Evolutionary conservation across 345 rosid species (phyloP), one percentile per base, ranked within the genome.

Genomic region (Populus euphratica): DNA sequence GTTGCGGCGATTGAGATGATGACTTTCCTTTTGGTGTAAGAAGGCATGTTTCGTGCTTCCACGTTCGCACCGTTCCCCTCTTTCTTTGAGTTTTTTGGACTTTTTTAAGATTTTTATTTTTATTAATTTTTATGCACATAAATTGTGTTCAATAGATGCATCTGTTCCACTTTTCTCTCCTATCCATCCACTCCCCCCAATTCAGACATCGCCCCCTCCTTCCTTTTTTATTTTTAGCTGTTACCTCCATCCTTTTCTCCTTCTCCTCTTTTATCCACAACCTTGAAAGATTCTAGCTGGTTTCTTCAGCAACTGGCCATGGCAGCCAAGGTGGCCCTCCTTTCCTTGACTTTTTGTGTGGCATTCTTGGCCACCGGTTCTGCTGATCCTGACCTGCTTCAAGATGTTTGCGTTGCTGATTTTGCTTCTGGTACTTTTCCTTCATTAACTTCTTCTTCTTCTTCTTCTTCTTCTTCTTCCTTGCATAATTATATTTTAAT

Each of bases 371-470:
- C 75, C 79, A 35, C 79, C 67, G 82, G 84, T 64, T 2, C 77
- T 5, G 91, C 91, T 14, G 98, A 94, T 79, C 85, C 91, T 16
- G 90, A 88, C 68, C 39, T 80, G 82, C 97, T 94, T 52, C 98
- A 94, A 82, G 98, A 94, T 78, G 67, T 94, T 59, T 94, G 98
- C 67, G 98, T 92, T 68, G 98, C 98, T 50, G 93, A 94, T 80
- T 87, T 85, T 69, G 69, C 84, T 69, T 83, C 88, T 14, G 86
- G 95, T 89, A 80, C 14, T 29, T 11, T 25, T 69, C 27, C 6
- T 25, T 71, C 23, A 41, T 41, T 2, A 11, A 4, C 38, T 38
- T 10, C 41, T 25, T 25, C 25, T 25, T 25, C 25, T 25, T 25
- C 25, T 9, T 17, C 8, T 49, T 47, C 20, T 14, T 36, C 39